These are phyloP conservation scores for Solanum acaule DNA, from an alignment of 257 asterid species.

Conservation along the genomic window DNA sequence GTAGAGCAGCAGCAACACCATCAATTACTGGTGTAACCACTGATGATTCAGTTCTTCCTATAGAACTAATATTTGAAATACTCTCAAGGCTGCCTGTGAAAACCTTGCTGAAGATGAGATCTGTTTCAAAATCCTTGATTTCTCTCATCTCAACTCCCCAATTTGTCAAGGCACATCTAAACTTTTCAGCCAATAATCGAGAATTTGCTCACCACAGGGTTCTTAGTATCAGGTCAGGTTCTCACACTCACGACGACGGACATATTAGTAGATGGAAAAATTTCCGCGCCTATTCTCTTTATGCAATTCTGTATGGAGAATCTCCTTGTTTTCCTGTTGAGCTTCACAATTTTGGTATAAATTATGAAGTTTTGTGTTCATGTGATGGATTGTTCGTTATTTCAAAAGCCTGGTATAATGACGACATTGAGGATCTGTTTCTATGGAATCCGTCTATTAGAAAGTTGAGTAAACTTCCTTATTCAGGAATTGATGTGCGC, in stretches of 20 bases:
- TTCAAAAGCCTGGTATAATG: background rate
- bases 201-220: background rate
- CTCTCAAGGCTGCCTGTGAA: constrained; percentile 23
- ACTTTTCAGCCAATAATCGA: background rate
- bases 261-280: background rate
- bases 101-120: constrained; percentile 30
- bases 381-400: constrained; percentile 43
- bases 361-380: constrained; percentile 21
- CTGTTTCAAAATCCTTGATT: background rate
- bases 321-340: background rate
- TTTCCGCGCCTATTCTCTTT: constrained; percentile 9
- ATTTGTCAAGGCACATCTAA: constrained; percentile 28
- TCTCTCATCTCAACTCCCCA: constrained; percentile 23
- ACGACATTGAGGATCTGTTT: constrained; percentile 4
- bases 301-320: constrained; percentile 17
- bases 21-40: background rate
- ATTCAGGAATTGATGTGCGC: background rate
- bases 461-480: constrained; percentile 23
- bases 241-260: background rate
- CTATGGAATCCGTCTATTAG: constrained; percentile 42
- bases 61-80: background rate
- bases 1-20: background rate
- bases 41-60: background rate
- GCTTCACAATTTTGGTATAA: background rate
- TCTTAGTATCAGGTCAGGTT: background rate